These are phyloP conservation scores for Candida ortonii DNA, from an alignment of 805 yeast species.

Conservation along the genomic window DNA sequence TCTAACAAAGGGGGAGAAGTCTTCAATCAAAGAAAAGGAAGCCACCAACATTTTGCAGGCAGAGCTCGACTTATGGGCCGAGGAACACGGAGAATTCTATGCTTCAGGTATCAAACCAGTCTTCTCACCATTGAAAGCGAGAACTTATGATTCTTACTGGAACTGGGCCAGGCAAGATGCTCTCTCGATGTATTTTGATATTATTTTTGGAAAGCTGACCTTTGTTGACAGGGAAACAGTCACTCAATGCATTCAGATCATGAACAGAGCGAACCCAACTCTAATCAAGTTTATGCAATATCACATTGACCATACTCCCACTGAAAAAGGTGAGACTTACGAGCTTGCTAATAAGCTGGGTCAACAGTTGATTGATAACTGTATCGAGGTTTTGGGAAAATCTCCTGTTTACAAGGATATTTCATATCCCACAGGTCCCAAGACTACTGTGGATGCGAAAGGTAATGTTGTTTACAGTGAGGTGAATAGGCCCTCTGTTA, in stretches of 20 bases:
- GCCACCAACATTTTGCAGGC: slow-evolving; percentile 79
- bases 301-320: slow-evolving; percentile 78
- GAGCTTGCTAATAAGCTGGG: slow-evolving; percentile 87
- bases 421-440: slow-evolving; percentile 91
- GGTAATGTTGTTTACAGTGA: slow-evolving; percentile 87
- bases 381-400: slow-evolving; percentile 73
- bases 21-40: slow-evolving; percentile 78
- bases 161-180: slow-evolving; percentile 99
- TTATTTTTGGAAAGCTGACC: slow-evolving; percentile 88
- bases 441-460: slow-evolving; percentile 80
- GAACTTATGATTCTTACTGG: slow-evolving; percentile 97
- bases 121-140: slow-evolving; percentile 88
- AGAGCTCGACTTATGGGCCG: slow-evolving; percentile 88
- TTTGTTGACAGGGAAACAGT: slow-evolving; percentile 95
- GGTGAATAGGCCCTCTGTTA: slow-evolving; percentile 81
- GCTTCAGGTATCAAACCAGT: slow-evolving; percentile 88
- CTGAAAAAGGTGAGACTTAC: slow-evolving; percentile 88
- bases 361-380: slow-evolving; percentile 90
- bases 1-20: slow-evolving; percentile 85
- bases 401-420: slow-evolving; percentile 97
- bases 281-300: slow-evolving; percentile 96
- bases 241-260: slow-evolving; percentile 91
- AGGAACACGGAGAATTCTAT: slow-evolving; percentile 89
- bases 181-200: slow-evolving; percentile 88
- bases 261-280: slow-evolving; percentile 95